Conservation (phyloP, 2,329 filamentous ascomycete species). For the Alternaria alternata region DNA sequence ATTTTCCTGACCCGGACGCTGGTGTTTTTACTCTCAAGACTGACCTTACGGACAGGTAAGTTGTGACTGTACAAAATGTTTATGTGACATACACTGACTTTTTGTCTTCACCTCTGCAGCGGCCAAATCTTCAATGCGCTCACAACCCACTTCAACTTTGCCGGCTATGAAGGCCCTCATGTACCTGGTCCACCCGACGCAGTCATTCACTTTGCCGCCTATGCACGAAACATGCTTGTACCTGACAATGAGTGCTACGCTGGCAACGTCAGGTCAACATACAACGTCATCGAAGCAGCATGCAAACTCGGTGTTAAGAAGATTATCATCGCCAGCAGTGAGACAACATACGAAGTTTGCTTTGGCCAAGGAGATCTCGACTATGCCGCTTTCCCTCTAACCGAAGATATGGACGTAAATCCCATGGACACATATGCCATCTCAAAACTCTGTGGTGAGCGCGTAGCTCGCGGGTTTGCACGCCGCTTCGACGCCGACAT, state of each 20-base stretch:
- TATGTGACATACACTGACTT: not conserved
- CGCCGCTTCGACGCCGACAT: constrained; percentile 65
- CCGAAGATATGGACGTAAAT: constrained; percentile 66
- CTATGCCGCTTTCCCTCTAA: constrained; percentile 66
- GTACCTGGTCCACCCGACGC: constrained; percentile 62
- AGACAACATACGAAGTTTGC: constrained; percentile 69
- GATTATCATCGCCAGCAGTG: constrained; percentile 66
- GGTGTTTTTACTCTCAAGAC: constrained; percentile 63
- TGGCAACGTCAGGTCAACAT: constrained; percentile 64
- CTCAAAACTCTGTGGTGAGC: constrained; percentile 67
- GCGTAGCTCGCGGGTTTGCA: constrained; percentile 65
- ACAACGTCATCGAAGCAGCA: constrained; percentile 70
- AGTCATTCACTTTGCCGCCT: constrained; percentile 69
- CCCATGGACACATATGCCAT: constrained; percentile 70
- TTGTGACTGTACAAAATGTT: not conserved
- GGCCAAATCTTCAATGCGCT: constrained; percentile 65
- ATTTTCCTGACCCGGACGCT: constrained; percentile 54
- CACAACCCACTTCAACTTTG: constrained; percentile 64
- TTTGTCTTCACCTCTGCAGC: constrained; percentile 22
- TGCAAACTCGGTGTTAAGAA: constrained; percentile 69
- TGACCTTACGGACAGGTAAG: constrained; percentile 58
- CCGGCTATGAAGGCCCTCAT: constrained; percentile 56
- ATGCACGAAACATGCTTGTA: constrained; percentile 66
- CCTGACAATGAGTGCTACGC: constrained; percentile 68
- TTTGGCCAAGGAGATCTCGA: constrained; percentile 67